A percentile compares a stretch with the other conserved stretches of the same genome.
These are phyloP conservation scores for Neofusicoccum ribis DNA, from an alignment of 2,329 filamentous ascomycete genomes.

Conservation along the genomic window DNA sequence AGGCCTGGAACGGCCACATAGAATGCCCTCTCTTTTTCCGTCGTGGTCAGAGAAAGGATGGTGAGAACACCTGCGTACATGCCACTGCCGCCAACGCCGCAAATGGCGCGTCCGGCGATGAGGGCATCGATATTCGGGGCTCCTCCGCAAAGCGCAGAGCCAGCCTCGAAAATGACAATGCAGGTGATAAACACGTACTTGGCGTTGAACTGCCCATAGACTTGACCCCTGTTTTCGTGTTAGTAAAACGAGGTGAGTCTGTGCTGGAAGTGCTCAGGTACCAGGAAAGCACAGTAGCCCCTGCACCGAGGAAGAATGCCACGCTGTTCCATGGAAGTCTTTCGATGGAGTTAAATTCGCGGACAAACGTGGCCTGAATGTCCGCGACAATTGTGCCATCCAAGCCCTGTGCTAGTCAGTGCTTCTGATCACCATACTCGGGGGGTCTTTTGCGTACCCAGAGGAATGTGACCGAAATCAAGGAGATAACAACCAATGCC, in stretches of 20 bases:
- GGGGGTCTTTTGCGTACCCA: background rate
- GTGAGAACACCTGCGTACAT: constrained; percentile 33
- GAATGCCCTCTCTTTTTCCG: constrained; percentile 26
- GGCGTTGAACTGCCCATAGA: background rate
- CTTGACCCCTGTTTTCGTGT: background rate
- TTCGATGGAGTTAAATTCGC: constrained; percentile 6
- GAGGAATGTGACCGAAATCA: constrained; percentile 15
- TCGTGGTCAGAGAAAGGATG: constrained; percentile 25
- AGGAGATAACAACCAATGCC: constrained; percentile 7
- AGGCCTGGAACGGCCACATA: constrained; percentile 39
- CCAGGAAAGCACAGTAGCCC: constrained; percentile 14
- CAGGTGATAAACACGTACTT: constrained; percentile 20
- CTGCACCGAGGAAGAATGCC: constrained; percentile 10
- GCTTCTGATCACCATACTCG: too few relatives aligned
- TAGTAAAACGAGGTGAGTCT: background rate
- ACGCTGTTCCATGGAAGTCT: constrained; percentile 12
- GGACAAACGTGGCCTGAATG: constrained; percentile 9
- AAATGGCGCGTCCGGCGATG: constrained; percentile 45
- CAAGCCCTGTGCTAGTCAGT: background rate
- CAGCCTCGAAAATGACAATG: constrained; percentile 30
- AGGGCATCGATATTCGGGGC: constrained; percentile 47
- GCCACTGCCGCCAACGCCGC: constrained; percentile 36
- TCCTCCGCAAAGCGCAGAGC: constrained; percentile 43
- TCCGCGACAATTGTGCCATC: constrained; percentile 15
- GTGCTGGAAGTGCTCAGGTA: background rate